A percentile compares a stretch with the other conserved stretches of the same genome.
Conservation (phyloP, 148 eudicot species). For the Rhododendron ferrugineum region DNA sequence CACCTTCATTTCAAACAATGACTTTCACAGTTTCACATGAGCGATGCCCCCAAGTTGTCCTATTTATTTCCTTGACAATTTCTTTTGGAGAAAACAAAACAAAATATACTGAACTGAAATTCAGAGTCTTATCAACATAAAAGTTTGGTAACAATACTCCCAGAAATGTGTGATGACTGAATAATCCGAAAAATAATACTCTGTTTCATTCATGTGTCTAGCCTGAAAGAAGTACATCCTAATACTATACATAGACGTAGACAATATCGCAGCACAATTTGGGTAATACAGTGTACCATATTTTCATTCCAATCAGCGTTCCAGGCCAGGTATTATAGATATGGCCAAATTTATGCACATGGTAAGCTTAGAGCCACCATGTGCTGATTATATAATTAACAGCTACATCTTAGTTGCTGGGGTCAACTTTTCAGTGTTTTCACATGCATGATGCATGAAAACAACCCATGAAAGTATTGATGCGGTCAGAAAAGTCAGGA, state of each 20-base stretch:
- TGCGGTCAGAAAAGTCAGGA: background rate
- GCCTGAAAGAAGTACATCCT: background rate
- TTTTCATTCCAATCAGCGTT: background rate
- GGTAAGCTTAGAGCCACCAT: background rate
- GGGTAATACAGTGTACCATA: background rate
- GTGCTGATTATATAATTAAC: background rate
- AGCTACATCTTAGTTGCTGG: background rate
- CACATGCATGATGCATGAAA: background rate
- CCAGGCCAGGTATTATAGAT: background rate
- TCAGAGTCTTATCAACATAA: background rate
- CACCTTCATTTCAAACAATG: background rate
- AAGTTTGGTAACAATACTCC: background rate
- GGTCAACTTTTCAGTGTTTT: background rate
- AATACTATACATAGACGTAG: background rate
- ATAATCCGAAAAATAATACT: background rate
- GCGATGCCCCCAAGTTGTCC: background rate
- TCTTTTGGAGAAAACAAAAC: background rate
- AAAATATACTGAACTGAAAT: background rate
- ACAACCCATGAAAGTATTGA: background rate
- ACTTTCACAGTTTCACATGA: background rate
- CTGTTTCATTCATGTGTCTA: background rate
- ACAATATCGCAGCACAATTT: background rate
- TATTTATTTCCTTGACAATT: background rate
- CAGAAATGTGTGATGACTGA: background rate
- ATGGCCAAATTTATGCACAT: background rate